Conservation (phyloP, 2,329 filamentous ascomycete genomes). For the Aaosphaeria pasadenensis region DNA sequence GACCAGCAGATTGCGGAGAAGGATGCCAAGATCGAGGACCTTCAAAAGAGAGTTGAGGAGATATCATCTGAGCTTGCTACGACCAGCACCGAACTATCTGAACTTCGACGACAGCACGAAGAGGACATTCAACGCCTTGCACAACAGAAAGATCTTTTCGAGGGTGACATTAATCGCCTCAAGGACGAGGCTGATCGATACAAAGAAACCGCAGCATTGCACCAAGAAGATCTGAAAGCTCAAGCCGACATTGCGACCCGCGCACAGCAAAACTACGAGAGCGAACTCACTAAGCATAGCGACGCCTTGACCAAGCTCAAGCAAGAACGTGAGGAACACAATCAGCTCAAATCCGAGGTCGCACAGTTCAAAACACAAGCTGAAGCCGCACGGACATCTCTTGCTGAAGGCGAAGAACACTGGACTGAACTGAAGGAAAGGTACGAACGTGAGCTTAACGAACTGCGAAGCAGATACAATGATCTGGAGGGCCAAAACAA, state of each 20-base stretch:
- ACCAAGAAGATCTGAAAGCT: conserved; percentile 86
- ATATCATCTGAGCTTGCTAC: conserved; percentile 76
- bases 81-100: conserved; percentile 78
- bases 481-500: conserved; percentile 88
- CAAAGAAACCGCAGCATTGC: conserved; percentile 74
- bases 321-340: conserved; percentile 73
- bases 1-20: conserved; percentile 73
- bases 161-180: conserved; percentile 74
- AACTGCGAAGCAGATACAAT: conserved; percentile 74
- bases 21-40: conserved; percentile 73
- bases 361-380: conserved; percentile 75
- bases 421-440: conserved; percentile 81
- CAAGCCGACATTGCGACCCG: conserved; percentile 92
- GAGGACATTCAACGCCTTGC: conserved; percentile 69
- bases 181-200: conserved; percentile 82
- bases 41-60: conserved; percentile 80
- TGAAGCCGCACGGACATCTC: conserved; percentile 76
- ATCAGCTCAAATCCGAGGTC: conserved; percentile 75
- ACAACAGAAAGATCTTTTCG: conserved; percentile 76
- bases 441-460: conserved; percentile 78
- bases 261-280: conserved; percentile 93
- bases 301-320: conserved; percentile 88
- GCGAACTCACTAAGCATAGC: conserved; percentile 90
- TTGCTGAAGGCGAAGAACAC: conserved; percentile 78
- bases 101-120: conserved; percentile 74